Conservation (phyloP, 2,329 filamentous ascomycete genomes). For the Diaporthe citriasiana region DNA sequence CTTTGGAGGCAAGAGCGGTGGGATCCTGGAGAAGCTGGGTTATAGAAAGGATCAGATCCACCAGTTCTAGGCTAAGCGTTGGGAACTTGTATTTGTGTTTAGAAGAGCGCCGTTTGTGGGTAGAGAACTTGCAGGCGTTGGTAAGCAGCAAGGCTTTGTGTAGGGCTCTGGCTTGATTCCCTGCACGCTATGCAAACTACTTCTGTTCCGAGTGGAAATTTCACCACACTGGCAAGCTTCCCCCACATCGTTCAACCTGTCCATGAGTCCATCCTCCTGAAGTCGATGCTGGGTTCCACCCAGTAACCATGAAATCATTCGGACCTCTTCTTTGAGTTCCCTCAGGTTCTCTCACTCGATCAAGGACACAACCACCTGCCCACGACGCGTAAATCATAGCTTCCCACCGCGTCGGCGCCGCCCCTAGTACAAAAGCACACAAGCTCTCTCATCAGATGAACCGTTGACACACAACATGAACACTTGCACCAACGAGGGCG, state of each 20-base stretch:
- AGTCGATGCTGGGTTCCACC: not conserved
- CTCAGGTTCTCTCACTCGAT: too few relatives aligned
- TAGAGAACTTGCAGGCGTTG: not conserved
- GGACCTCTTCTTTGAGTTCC: not conserved
- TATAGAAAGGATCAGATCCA: conserved; percentile 70
- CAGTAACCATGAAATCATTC: too few relatives aligned
- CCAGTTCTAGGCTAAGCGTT: conserved; percentile 59
- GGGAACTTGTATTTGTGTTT: not conserved
- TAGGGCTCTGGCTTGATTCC: not conserved
- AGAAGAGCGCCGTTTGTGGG: not conserved
- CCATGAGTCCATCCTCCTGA: too few relatives aligned
- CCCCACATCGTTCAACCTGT: too few relatives aligned
- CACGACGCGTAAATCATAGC: not conserved
- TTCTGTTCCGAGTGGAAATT: not conserved
- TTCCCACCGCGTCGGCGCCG: not conserved
- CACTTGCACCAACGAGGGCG: not conserved
- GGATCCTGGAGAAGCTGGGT: conserved; percentile 70
- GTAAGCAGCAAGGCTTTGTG: not conserved
- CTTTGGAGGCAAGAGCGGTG: conserved; percentile 52
- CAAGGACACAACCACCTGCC: too few relatives aligned
- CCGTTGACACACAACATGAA: not conserved
- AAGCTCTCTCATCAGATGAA: too few relatives aligned
- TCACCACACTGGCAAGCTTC: not conserved
- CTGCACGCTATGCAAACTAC: not conserved
- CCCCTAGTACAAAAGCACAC: not conserved